Evolutionary conservation across 2,329 filamentous ascomycete species (phyloP).

Genomic region (Fusarium musae): DNA sequence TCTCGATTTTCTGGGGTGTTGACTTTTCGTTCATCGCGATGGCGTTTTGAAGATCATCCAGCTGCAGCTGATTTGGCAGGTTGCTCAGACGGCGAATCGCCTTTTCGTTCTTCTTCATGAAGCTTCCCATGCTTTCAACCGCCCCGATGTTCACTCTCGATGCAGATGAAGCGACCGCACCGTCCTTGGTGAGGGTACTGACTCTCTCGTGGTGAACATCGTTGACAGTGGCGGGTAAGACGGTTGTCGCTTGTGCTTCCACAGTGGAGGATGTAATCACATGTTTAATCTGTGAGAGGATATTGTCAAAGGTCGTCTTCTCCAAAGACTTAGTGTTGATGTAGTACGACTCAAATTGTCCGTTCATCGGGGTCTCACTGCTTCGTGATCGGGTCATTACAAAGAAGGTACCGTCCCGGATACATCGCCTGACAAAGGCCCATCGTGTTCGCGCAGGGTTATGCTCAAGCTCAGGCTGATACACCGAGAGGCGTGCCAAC

Average conservation of each 20-base stretch:
- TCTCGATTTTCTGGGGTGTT: rapidly evolving
- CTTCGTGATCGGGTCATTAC: slow-evolving; percentile 54
- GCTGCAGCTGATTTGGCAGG: slow-evolving; percentile 17
- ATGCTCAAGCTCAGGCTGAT: slow-evolving; percentile 62
- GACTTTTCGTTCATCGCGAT: neutral
- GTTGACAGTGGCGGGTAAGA: slow-evolving; percentile 10
- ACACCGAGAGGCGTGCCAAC: slow-evolving; percentile 60
- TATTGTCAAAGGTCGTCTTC: slow-evolving; percentile 35
- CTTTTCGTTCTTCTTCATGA: slow-evolving; percentile 35
- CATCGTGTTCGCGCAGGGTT: slow-evolving; percentile 65
- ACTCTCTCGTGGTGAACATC: slow-evolving; percentile 28
- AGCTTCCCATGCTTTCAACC: slow-evolving; percentile 17
- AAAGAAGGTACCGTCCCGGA: slow-evolving; percentile 64
- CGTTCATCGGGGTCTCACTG: neutral
- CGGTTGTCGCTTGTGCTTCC: neutral
- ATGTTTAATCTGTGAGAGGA: slow-evolving; percentile 33
- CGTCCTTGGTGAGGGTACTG: neutral
- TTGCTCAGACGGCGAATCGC: slow-evolving; percentile 29
- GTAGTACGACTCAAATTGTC: slow-evolving; percentile 17
- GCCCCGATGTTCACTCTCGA: slow-evolving; percentile 16
- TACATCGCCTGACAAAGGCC: slow-evolving; percentile 59
- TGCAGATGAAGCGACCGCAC: neutral
- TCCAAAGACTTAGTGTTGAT: slow-evolving; percentile 22
- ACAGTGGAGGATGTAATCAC: neutral
- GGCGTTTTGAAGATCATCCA: neutral